Evolutionary conservation across 768 basidiomycete genomes (phyloP), one percentile per base, ranked within the genome.

Genomic region (Leucocoprinus birnbaumii): DNA sequence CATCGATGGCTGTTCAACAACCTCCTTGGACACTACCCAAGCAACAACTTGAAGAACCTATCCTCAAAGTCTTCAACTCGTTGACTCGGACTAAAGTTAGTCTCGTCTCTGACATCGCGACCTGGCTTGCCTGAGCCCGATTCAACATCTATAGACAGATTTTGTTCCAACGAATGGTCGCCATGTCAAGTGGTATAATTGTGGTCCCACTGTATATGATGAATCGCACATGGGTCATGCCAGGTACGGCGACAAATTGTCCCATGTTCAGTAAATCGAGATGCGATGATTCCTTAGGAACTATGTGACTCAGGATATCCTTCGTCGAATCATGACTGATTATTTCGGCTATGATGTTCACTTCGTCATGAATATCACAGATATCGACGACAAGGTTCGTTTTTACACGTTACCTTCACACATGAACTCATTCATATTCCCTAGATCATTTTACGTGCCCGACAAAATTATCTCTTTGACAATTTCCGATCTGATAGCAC

Each of bases 321-420:
- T 98, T 35, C 79, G 94, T 52, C 77, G 97, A 47, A 91, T 99
- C 49, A 76, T 98, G 77, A 79, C 87, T 1, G 94, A 98, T 73
- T 98, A 96, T 72, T 98, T 98, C 71, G 90, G 91, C 22, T 98
- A 95, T 65, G 91, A 98, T 66, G 89, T 99, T 53, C 93, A 98
- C 68, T 97, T 98, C 66, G 96, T 98, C 43, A 97, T 97, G 94
- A 99, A 99, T 70, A 84, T 99, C 62, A 99, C 97, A 3, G 96
- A 99, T 70, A 97, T 99, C 58, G 97, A 99, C 65, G 97, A 98
- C 80, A 99, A 99, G 84, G 96, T 91, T 56, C 51, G 74, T 56
- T 38, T n/a, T n/a, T 7, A 16, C 16, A 27, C 10, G 7, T 24
- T 55, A 55, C 25, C 19, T 41, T 67, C 22, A 9, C 40, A 14